Evolutionary conservation across 2,329 filamentous ascomycete species (phyloP).

Genomic region (Fusarium euwallaceae): DNA sequence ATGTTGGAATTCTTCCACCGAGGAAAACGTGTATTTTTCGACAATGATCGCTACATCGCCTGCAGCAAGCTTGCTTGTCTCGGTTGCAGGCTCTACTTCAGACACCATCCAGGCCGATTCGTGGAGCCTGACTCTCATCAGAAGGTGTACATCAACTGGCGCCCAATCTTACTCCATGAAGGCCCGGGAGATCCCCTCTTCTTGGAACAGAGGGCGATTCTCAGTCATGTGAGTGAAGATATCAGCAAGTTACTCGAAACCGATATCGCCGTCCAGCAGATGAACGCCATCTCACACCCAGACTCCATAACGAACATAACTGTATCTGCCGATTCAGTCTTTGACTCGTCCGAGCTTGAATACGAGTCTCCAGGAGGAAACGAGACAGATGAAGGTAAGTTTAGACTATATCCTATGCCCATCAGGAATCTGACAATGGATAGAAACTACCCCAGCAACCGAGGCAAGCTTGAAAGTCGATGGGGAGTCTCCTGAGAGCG

Average conservation of each 20-base stretch:
- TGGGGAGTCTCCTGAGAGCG: neutral
- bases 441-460: neutral
- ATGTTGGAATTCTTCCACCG: conserved; percentile 61
- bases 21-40: conserved; percentile 50
- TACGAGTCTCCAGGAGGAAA: neutral
- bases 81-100: conserved; percentile 62
- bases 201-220: conserved; percentile 12
- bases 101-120: conserved; percentile 52
- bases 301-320: conserved; percentile 39
- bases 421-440: neutral
- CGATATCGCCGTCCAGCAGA: conserved; percentile 6
- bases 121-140: conserved; percentile 53
- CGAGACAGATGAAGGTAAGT: neutral
- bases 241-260: neutral
- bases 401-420: neutral
- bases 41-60: conserved; percentile 60
- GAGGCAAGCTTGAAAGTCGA: neutral
- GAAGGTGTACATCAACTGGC: conserved; percentile 59
- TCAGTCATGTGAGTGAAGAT: no score
- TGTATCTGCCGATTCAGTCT: neutral
- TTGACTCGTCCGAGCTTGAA: conserved; percentile 11
- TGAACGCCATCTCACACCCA: neutral
- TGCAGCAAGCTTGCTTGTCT: conserved; percentile 67
- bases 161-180: conserved; percentile 32
- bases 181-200: conserved; percentile 21